These are phyloP conservation scores for Pinus albicaulis DNA, from an alignment of 75 land plant species.

Conservation along the genomic window DNA sequence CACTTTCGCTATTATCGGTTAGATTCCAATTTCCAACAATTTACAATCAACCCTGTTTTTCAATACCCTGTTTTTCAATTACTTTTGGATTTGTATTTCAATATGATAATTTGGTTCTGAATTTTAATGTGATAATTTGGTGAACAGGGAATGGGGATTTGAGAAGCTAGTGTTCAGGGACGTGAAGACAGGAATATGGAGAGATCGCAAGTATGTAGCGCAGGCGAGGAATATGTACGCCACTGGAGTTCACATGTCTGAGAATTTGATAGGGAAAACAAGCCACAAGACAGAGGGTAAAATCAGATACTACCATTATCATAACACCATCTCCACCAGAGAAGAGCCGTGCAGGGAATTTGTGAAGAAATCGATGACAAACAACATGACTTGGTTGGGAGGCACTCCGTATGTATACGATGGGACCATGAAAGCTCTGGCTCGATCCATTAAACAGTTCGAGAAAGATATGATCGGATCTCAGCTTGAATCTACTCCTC, in stretches of 20 bases:
- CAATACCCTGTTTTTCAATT: too few relatives aligned
- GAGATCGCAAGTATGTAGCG: slow-evolving; percentile 89
- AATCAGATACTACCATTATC: slow-evolving; percentile 84
- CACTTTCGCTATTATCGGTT: too few relatives aligned
- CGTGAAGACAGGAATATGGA: slow-evolving; percentile 49
- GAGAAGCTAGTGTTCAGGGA: slow-evolving; percentile 87
- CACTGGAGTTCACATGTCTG: slow-evolving; percentile 86
- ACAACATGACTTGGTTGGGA: slow-evolving; percentile 23
- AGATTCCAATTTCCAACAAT: too few relatives aligned
- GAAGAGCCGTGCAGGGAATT: slow-evolving; percentile 61
- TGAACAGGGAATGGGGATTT: slow-evolving; percentile 80
- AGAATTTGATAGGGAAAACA: slow-evolving; percentile 50
- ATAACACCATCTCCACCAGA: slow-evolving; percentile 51
- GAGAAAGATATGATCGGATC: slow-evolving; percentile 53
- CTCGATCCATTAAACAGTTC: slow-evolving; percentile 41
- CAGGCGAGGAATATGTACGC: slow-evolving; percentile 70
- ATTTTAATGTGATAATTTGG: not conserved
- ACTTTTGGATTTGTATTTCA: not conserved
- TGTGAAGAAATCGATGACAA: slow-evolving; percentile 8
- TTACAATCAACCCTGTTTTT: too few relatives aligned
- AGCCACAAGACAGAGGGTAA: slow-evolving; percentile 33
- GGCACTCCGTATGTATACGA: slow-evolving; percentile 49
- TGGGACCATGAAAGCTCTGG: slow-evolving; percentile 38
- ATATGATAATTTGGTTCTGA: not conserved
- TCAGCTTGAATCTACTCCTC: slow-evolving; percentile 6